A percentile compares a stretch with the other conserved stretches of the same genome.
phyloP scores from a whole-genome alignment of 2,329 filamentous ascomycete species.

The Epichloe sp. region DNA sequence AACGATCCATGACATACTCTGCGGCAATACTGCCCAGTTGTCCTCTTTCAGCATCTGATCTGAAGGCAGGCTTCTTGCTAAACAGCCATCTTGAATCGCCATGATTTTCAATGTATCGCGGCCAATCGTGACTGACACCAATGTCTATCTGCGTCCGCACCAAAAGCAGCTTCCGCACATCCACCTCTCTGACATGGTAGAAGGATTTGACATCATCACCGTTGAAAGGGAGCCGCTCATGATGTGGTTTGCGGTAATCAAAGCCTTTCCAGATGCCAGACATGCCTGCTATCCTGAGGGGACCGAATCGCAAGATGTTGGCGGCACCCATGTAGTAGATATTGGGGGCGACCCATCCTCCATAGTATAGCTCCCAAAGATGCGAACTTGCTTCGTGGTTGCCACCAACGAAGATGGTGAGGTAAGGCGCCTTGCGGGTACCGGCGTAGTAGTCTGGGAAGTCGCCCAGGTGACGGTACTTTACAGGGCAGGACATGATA shows the following conservation, averaged over 20 bases:
- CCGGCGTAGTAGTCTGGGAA: constrained; percentile 93
- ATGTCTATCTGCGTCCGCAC: constrained; percentile 81
- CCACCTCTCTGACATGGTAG: constrained; percentile 82
- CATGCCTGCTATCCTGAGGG: constrained; percentile 75
- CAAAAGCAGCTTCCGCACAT: constrained; percentile 79
- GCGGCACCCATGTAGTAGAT: constrained; percentile 96
- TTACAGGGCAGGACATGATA: constrained; percentile 77
- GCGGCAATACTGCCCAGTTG: constrained; percentile 71
- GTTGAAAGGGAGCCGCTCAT: constrained; percentile 77
- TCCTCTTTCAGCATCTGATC: constrained; percentile 60
- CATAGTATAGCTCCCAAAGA: constrained; percentile 86
- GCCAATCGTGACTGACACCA: constrained; percentile 93
- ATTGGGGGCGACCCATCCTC: constrained; percentile 91
- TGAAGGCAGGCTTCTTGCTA: constrained; percentile 59
- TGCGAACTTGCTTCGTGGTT: constrained; percentile 93
- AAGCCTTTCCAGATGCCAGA: constrained; percentile 92
- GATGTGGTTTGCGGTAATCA: constrained; percentile 73
- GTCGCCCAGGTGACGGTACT: constrained; percentile 80
- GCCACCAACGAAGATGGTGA: constrained; percentile 85
- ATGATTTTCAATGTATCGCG: constrained; percentile 64
- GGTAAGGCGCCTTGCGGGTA: constrained; percentile 60
- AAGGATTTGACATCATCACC: constrained; percentile 63
- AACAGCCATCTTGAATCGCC: constrained; percentile 61
- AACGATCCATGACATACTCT: constrained; percentile 62
- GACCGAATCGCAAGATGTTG: constrained; percentile 73